These are phyloP conservation scores for Geotrichum macrosporum DNA, from an alignment of 1,139 yeast species.

Conservation along the genomic window DNA sequence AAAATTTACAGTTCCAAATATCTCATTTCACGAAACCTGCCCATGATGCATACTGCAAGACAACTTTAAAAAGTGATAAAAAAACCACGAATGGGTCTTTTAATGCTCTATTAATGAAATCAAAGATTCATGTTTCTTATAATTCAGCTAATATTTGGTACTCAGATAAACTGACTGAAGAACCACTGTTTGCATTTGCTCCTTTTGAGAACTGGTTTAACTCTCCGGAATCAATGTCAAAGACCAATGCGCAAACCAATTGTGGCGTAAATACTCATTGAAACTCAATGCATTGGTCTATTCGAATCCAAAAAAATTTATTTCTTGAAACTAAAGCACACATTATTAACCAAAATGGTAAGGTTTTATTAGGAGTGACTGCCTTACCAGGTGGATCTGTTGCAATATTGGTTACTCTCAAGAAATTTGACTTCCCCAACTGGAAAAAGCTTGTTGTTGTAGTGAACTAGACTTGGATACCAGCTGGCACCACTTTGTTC, in stretches of 20 bases:
- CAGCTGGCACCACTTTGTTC: conserved; percentile 25
- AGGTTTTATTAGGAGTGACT: conserved; percentile 29
- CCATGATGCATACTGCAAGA: neutral
- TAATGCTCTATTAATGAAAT: neutral
- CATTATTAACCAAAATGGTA: conserved; percentile 26
- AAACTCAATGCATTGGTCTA: conserved; percentile 28
- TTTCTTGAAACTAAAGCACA: conserved; percentile 29
- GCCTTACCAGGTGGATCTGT: conserved; percentile 30
- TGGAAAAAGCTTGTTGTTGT: conserved; percentile 21
- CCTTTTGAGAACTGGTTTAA: conserved; percentile 27
- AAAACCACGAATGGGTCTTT: neutral
- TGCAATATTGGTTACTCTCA: conserved; percentile 27
- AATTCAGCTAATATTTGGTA: neutral
- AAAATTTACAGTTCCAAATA: no score
- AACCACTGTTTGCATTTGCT: conserved; percentile 3
- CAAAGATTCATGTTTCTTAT: neutral
- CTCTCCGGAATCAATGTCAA: conserved; percentile 17
- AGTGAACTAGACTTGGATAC: conserved; percentile 30
- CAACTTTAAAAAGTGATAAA: neutral
- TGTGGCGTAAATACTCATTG: no score
- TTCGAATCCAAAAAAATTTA: conserved; percentile 27
- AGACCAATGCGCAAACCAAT: no score
- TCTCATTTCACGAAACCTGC: no score
- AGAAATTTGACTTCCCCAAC: conserved; percentile 12
- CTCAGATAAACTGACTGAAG: neutral